These are phyloP conservation scores for Aureobasidium musti DNA, from an alignment of 2,329 filamentous ascomycete species.

Conservation along the genomic window DNA sequence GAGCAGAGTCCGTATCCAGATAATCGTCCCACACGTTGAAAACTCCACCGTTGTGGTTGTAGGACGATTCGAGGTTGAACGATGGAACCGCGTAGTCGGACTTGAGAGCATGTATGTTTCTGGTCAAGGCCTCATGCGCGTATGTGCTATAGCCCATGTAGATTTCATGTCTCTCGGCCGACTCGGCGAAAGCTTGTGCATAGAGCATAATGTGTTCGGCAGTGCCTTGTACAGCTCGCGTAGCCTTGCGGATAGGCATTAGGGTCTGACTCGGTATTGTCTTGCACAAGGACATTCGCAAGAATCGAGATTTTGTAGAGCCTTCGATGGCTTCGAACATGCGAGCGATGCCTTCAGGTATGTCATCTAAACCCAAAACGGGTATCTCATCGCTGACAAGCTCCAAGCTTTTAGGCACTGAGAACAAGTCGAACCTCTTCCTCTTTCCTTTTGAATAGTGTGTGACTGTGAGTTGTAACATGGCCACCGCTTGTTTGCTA, in stretches of 20 bases:
- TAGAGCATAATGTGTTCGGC: slow-evolving; percentile 16
- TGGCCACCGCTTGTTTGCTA: not conserved
- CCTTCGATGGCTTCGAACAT: slow-evolving; percentile 2
- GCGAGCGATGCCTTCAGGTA: not conserved
- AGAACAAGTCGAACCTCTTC: slow-evolving; percentile 19
- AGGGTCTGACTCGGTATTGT: not conserved
- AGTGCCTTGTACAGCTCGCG: slow-evolving; percentile 1
- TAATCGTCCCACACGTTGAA: slow-evolving; percentile 18
- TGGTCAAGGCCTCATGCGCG: slow-evolving; percentile 1
- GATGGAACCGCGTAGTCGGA: not conserved
- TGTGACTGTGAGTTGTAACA: slow-evolving; percentile 24
- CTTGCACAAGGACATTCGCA: slow-evolving; percentile 11
- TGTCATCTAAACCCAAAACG: not conserved
- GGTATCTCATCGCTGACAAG: not conserved
- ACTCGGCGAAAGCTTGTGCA: not conserved
- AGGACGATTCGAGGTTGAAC: not conserved
- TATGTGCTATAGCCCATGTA: slow-evolving; percentile 25
- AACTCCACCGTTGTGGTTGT: slow-evolving; percentile 19
- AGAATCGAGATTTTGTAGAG: not conserved
- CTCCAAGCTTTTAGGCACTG: not conserved
- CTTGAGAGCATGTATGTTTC: not conserved
- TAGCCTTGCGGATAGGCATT: slow-evolving; percentile 7
- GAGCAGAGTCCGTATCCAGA: not conserved
- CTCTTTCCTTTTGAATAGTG: slow-evolving; percentile 10
- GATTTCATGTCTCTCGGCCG: not conserved